Percentiles rank a stretch among this genome's conserved stretches.
phyloP scores from a whole-genome alignment of 1,284 basidiomycete species.

The Ganoderma multipileum region DNA sequence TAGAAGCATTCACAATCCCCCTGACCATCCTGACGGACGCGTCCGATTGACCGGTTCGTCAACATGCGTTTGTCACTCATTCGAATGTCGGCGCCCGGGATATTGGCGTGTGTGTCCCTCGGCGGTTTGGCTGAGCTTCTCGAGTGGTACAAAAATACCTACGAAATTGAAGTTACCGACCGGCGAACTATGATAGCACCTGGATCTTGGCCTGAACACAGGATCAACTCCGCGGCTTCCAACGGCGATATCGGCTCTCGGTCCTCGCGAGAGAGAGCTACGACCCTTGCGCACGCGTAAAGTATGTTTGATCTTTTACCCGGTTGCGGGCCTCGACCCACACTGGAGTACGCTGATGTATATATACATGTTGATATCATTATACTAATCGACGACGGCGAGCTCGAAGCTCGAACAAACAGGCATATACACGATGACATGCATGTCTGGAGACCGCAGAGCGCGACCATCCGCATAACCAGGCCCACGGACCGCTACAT shows the following conservation, averaged over 20 bases:
- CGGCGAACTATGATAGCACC: too few relatives aligned
- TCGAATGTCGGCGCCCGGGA: too few relatives aligned
- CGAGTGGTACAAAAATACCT: neutral
- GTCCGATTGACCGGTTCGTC: too few relatives aligned
- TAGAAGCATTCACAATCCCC: too few relatives aligned
- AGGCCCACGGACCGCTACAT: neutral
- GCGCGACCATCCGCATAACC: neutral
- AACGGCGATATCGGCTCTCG: neutral
- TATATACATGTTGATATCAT: neutral
- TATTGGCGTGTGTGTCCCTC: too few relatives aligned
- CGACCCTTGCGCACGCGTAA: neutral
- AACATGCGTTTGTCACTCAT: too few relatives aligned
- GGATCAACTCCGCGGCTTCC: neutral
- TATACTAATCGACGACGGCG: neutral
- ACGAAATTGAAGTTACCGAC: too few relatives aligned
- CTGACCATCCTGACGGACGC: too few relatives aligned
- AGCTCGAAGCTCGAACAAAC: neutral
- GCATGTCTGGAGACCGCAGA: conserved; percentile 1
- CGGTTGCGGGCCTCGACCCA: neutral
- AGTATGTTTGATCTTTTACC: neutral
- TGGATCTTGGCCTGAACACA: too few relatives aligned
- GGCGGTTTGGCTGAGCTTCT: too few relatives aligned
- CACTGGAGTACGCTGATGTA: neutral
- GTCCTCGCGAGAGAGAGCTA: neutral
- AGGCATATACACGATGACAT: neutral